Percentiles rank a stretch among this genome's conserved stretches.
Conservation (phyloP, 2,329 filamentous ascomycete genomes). For the Xylaria sp. region DNA sequence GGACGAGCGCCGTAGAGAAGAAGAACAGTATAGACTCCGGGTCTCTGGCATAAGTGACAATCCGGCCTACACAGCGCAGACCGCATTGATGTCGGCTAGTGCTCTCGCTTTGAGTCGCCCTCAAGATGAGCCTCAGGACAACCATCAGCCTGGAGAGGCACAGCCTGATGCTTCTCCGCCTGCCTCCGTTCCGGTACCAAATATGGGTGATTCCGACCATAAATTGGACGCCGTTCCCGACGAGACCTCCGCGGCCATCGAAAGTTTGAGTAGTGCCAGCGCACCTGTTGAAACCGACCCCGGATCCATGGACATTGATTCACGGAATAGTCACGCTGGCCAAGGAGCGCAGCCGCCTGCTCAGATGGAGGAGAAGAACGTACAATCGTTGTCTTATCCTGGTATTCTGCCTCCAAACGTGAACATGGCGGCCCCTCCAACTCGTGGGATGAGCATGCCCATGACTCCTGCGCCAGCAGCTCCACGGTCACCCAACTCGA, state of each 20-base stretch:
- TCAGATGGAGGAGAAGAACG: slow-evolving; percentile 63
- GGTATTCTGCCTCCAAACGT: slow-evolving; percentile 59
- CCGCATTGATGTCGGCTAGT: slow-evolving; percentile 65
- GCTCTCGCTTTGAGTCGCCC: slow-evolving; percentile 66
- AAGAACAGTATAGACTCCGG: slow-evolving; percentile 57
- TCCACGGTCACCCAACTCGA: slow-evolving; percentile 76
- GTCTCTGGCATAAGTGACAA: slow-evolving; percentile 63
- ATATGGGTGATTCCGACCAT: slow-evolving; percentile 40
- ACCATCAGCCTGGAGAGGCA: slow-evolving; percentile 48
- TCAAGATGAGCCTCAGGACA: slow-evolving; percentile 65
- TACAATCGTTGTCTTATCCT: slow-evolving; percentile 66
- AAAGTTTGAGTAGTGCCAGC: slow-evolving; percentile 56
- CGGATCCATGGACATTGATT: slow-evolving; percentile 65
- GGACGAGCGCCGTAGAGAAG: slow-evolving; percentile 62
- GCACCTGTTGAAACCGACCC: slow-evolving; percentile 62
- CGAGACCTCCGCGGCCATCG: slow-evolving; percentile 54
- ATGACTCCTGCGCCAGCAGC: slow-evolving; percentile 61
- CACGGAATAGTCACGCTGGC: slow-evolving; percentile 52
- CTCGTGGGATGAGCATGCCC: slow-evolving; percentile 68
- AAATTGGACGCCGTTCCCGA: slow-evolving; percentile 58
- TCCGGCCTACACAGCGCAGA: slow-evolving; percentile 63
- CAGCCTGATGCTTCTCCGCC: slow-evolving; percentile 41
- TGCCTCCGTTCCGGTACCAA: slow-evolving; percentile 50
- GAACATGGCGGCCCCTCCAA: slow-evolving; percentile 58
- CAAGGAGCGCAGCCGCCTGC: slow-evolving; percentile 56